Conservation (phyloP, 768 basidiomycete genomes). For the Suillus clintonianus region DNA sequence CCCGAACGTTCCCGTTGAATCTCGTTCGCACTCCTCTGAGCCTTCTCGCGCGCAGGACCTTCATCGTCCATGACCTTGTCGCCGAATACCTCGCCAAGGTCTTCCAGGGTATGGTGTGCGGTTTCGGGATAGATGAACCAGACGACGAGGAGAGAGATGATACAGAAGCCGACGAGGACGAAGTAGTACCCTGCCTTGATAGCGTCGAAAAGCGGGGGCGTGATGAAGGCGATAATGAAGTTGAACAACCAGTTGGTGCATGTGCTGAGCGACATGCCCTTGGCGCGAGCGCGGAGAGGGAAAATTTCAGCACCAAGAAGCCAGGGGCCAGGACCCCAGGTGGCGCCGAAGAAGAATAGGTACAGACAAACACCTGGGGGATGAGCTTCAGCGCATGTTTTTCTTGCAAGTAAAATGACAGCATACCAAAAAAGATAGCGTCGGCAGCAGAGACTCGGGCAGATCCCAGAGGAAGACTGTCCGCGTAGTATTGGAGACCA, state of each 20-base stretch:
- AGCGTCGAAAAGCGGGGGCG: constrained; percentile 59
- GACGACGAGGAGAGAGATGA: constrained; percentile 46
- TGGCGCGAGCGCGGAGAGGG: constrained; percentile 40
- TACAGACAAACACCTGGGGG: constrained; percentile 48
- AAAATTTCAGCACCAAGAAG: constrained; percentile 55
- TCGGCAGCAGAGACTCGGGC: constrained; percentile 33
- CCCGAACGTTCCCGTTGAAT: constrained; percentile 13
- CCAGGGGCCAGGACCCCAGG: constrained; percentile 60
- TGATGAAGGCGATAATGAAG: constrained; percentile 47
- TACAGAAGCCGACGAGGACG: constrained; percentile 47
- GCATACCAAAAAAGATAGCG: constrained; percentile 36
- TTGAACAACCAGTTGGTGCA: constrained; percentile 36
- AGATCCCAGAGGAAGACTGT: constrained; percentile 38
- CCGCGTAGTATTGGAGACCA: constrained; percentile 48
- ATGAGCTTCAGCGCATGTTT: constrained; percentile 11
- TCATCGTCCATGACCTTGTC: constrained; percentile 34
- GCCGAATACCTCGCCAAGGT: constrained; percentile 51
- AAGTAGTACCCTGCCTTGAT: constrained; percentile 54
- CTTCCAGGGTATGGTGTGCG: constrained; percentile 45
- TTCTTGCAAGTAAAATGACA: constrained; percentile 17
- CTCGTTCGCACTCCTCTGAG: constrained; percentile 13
- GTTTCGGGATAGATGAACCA: constrained; percentile 54
- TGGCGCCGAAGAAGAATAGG: constrained; percentile 58
- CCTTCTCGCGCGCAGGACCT: constrained; percentile 14
- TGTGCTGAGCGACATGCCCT: constrained; percentile 39